Percentiles rank a stretch among this genome's conserved stretches.
phyloP scores from a whole-genome alignment of 306 rosid genomes.

The Benincasa hispida region DNA sequence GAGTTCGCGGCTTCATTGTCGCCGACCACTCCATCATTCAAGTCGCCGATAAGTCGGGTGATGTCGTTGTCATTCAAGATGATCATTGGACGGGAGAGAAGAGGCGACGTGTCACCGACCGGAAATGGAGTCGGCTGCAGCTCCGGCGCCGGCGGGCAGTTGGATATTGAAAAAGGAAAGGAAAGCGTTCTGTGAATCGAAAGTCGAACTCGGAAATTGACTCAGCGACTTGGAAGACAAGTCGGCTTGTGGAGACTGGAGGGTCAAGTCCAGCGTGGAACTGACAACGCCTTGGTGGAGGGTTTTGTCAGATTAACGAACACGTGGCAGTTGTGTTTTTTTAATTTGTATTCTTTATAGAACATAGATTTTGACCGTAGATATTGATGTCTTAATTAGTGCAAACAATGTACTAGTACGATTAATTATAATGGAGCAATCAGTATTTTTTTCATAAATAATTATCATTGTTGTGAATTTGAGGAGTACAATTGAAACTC shows the following conservation, averaged over 20 bases:
- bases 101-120: slow-evolving; percentile 32
- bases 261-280: background rate
- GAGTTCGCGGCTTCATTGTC: slow-evolving; percentile 11
- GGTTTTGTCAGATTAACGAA: background rate
- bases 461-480: too few species aligned
- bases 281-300: background rate
- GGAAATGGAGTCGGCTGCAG: slow-evolving; percentile 15
- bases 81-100: slow-evolving; percentile 42
- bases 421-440: too few species aligned
- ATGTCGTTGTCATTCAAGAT: slow-evolving; percentile 46
- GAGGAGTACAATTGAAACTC: too few species aligned
- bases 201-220: background rate
- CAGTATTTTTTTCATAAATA: too few species aligned
- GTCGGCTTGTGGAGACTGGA: background rate
- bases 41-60: slow-evolving; percentile 43
- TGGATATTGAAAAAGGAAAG: slow-evolving; percentile 32
- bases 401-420: too few species aligned
- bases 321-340: background rate
- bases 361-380: background rate
- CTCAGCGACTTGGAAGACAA: background rate
- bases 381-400: background rate
- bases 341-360: background rate
- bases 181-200: slow-evolving; percentile 23
- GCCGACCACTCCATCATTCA: slow-evolving; percentile 5
- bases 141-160: slow-evolving; percentile 16